Percentiles rank a stretch among this genome's conserved stretches.
phyloP scores from a whole-genome alignment of 2,329 filamentous ascomycete species.

The Calonectria ilicicola region DNA sequence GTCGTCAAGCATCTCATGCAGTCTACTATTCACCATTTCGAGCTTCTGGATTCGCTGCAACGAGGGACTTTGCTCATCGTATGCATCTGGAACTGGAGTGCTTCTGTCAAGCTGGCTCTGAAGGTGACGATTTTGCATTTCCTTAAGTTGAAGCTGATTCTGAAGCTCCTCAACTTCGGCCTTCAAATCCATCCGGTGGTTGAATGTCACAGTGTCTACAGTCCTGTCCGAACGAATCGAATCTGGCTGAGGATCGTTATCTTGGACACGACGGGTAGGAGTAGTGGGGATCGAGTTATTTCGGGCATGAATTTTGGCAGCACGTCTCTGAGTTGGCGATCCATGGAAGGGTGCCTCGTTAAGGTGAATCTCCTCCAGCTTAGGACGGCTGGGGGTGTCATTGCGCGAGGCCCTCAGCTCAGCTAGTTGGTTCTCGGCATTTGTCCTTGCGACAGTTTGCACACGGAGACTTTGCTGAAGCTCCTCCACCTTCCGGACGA shows the following conservation, averaged over 20 bases:
- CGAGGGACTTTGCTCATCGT: slow-evolving; percentile 85
- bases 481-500: slow-evolving; percentile 88
- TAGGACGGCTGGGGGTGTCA: slow-evolving; percentile 77
- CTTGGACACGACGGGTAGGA: slow-evolving; percentile 78
- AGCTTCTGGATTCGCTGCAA: slow-evolving; percentile 87
- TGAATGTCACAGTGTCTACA: slow-evolving; percentile 82
- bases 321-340: slow-evolving; percentile 79
- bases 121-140: slow-evolving; percentile 95
- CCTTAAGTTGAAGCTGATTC: slow-evolving; percentile 91
- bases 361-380: slow-evolving; percentile 88
- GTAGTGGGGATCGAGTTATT: slow-evolving; percentile 82
- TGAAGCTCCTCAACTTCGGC: slow-evolving; percentile 92
- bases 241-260: slow-evolving; percentile 71
- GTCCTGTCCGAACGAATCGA: slow-evolving; percentile 88
- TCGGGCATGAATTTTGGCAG: slow-evolving; percentile 63
- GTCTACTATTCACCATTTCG: slow-evolving; percentile 88
- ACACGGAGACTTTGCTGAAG: slow-evolving; percentile 90
- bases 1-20: slow-evolving; percentile 95
- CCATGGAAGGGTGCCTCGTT: slow-evolving; percentile 81
- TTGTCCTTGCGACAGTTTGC: slow-evolving; percentile 82
- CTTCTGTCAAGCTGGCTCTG: slow-evolving; percentile 85
- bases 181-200: slow-evolving; percentile 91
- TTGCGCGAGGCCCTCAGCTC: slow-evolving; percentile 81
- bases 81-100: slow-evolving; percentile 71
- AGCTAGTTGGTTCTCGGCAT: slow-evolving; percentile 85